These are phyloP conservation scores for Monsonia emarginata DNA, from an alignment of 441 rosid genomes.

Conservation along the genomic window DNA sequence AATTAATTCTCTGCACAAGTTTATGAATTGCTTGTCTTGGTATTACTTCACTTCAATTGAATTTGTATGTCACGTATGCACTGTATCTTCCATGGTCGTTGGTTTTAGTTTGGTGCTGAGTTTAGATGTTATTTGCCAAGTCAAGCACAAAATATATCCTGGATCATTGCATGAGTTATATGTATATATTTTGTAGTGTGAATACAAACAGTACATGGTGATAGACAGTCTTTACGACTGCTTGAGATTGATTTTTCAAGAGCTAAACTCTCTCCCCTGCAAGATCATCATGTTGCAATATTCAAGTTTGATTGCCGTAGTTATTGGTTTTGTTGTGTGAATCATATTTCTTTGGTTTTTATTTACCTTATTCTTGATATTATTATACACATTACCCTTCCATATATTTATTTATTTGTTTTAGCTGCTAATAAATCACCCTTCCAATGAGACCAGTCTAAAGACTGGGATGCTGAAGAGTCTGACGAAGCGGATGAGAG, in stretches of 20 bases:
- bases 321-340: background rate
- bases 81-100: background rate
- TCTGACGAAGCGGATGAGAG: slow-evolving; percentile 64
- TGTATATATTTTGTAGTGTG: background rate
- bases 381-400: slow-evolving; percentile 7
- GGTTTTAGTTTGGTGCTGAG: background rate
- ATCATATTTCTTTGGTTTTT: slow-evolving; percentile 2
- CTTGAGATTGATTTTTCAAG: background rate
- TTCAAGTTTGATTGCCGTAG: background rate
- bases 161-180: background rate
- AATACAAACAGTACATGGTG: background rate
- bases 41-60: background rate
- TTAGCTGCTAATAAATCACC: slow-evolving; percentile 13
- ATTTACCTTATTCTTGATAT: background rate
- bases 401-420: background rate
- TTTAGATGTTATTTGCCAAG: background rate
- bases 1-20: too few species aligned
- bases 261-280: too few species aligned
- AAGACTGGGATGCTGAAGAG: slow-evolving; percentile 70
- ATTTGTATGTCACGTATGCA: background rate
- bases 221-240: background rate
- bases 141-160: background rate
- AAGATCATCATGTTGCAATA: background rate
- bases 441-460: slow-evolving; percentile 37
- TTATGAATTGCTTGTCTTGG: background rate